A percentile compares a stretch with the other conserved stretches of the same genome.
phyloP scores from a whole-genome alignment of 768 basidiomycete genomes.

The Ramaria rubella region DNA sequence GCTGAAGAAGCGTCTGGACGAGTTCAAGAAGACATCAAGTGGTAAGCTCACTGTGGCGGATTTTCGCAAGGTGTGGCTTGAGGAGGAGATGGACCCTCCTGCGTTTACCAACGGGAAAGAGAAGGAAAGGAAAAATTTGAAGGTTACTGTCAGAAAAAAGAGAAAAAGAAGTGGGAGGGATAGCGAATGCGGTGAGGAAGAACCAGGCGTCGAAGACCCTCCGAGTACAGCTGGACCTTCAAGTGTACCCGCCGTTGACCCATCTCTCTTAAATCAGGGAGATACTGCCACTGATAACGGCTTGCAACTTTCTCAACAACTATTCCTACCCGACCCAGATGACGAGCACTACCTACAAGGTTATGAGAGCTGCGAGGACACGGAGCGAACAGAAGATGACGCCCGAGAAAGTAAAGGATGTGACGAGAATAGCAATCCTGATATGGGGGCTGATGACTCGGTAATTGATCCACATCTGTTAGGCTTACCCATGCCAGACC shows the following conservation, averaged over 20 bases:
- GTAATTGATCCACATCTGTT: constrained; percentile 17
- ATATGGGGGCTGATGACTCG: neutral
- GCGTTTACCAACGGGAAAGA: constrained; percentile 77
- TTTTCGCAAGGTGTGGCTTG: constrained; percentile 85
- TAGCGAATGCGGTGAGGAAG: constrained; percentile 15
- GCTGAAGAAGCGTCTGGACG: constrained; percentile 84
- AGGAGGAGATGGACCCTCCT: constrained; percentile 88
- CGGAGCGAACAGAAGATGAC: neutral
- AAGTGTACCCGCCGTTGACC: constrained; percentile 42
- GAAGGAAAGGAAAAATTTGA: constrained; percentile 34
- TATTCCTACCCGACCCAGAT: constrained; percentile 40
- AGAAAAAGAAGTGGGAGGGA: constrained; percentile 31
- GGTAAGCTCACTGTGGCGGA: constrained; percentile 82
- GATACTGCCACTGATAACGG: constrained; percentile 41
- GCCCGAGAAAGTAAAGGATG: neutral
- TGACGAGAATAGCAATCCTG: neutral
- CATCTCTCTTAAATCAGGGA: constrained; percentile 54
- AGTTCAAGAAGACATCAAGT: constrained; percentile 88
- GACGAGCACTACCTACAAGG: constrained; percentile 29
- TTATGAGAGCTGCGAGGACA: constrained; percentile 36
- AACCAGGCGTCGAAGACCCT: constrained; percentile 14
- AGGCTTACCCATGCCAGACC: constrained; percentile 14
- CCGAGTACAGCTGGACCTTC: constrained; percentile 15
- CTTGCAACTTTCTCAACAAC: constrained; percentile 25
- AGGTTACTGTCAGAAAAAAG: constrained; percentile 33